Percentiles rank a stretch among this genome's conserved stretches.
phyloP scores from a whole-genome alignment of 177 flowering plant species.

The Vitis hybrid region DNA sequence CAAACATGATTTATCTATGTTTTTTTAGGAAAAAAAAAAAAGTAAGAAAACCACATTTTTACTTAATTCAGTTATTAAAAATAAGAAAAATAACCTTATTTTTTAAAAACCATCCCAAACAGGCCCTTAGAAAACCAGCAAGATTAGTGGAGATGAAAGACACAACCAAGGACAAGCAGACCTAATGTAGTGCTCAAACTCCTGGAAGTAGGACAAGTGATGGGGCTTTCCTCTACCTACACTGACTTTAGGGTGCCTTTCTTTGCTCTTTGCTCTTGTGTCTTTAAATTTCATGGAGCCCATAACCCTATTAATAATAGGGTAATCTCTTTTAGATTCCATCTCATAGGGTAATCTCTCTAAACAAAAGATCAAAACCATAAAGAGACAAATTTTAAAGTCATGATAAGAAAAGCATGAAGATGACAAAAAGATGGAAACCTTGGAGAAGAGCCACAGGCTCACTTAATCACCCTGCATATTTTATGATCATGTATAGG shows the following conservation, averaged over 20 bases:
- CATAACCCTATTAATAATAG: conserved; percentile 19
- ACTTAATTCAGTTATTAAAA: too few relatives aligned
- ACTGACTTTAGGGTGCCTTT: not conserved
- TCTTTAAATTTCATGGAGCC: conserved; percentile 24
- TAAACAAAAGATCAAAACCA: not conserved
- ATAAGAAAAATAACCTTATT: too few relatives aligned
- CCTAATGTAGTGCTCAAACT: too few relatives aligned
- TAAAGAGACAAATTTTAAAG: not conserved
- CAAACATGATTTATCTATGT: too few relatives aligned
- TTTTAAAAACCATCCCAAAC: too few relatives aligned
- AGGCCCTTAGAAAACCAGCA: too few relatives aligned
- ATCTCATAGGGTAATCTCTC: not conserved
- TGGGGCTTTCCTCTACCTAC: not conserved
- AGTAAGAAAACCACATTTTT: too few relatives aligned
- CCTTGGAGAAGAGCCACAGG: not conserved
- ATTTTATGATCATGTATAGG: not conserved
- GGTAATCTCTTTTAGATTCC: not conserved
- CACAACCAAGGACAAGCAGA: too few relatives aligned
- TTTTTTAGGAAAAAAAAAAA: too few relatives aligned
- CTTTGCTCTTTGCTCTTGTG: not conserved
- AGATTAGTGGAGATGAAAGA: too few relatives aligned
- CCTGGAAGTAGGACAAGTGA: too few relatives aligned
- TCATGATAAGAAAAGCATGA: conserved; percentile 13
- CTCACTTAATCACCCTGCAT: not conserved
- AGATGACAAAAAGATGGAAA: conserved; percentile 20